Evolutionary conservation across 768 basidiomycete species (phyloP).

Genomic region (Asterophora lycoperdoides): DNA sequence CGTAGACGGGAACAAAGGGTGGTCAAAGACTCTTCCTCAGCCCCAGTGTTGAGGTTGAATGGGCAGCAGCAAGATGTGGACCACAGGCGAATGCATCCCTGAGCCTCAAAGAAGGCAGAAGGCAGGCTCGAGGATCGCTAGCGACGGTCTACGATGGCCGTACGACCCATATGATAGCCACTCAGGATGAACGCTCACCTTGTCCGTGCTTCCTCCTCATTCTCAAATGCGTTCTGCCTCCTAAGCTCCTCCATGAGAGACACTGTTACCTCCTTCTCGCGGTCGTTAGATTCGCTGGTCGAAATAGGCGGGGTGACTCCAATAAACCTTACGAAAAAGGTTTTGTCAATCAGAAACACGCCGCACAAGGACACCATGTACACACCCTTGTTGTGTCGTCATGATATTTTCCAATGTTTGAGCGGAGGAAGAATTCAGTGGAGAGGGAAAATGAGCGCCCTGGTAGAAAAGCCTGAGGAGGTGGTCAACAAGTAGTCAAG

Average conservation of each 20-base stretch:
- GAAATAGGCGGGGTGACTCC: slow-evolving; percentile 89
- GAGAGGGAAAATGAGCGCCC: background rate
- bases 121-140: slow-evolving; percentile 8
- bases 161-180: slow-evolving; percentile 6
- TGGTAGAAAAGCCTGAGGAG: too few species aligned
- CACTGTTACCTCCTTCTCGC: slow-evolving; percentile 78
- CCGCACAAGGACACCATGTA: slow-evolving; percentile 14
- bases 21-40: slow-evolving; percentile 9
- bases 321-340: slow-evolving; percentile 49
- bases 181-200: slow-evolving; percentile 54
- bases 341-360: background rate
- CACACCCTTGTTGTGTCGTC: slow-evolving; percentile 24
- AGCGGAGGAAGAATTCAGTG: background rate
- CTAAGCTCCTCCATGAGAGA: slow-evolving; percentile 90
- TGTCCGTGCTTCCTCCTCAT: slow-evolving; percentile 79
- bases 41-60: slow-evolving; percentile 1
- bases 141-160: slow-evolving; percentile 6
- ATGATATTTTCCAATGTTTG: background rate
- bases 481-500: background rate
- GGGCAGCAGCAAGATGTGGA: slow-evolving; percentile 3
- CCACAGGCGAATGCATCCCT: background rate
- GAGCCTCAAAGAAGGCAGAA: slow-evolving; percentile 3
- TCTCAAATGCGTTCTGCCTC: slow-evolving; percentile 84
- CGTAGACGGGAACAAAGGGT: slow-evolving; percentile 1
- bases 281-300: slow-evolving; percentile 62